Conservation (phyloP, 306 rosid species). For the Vigna nakashimae region DNA sequence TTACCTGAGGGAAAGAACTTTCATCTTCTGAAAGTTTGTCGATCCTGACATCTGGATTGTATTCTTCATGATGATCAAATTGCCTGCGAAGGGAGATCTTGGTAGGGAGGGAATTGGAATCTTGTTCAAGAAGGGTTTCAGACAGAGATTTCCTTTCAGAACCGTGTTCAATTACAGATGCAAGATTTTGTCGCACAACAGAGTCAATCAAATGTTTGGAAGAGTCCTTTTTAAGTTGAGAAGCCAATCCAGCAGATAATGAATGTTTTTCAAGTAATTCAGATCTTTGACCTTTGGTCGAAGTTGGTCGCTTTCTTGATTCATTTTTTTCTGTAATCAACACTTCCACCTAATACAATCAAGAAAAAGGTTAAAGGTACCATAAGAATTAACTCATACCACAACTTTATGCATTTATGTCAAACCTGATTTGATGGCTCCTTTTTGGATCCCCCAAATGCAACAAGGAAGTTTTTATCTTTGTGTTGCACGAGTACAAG, state of each 20-base stretch:
- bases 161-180: slow-evolving; percentile 80
- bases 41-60: slow-evolving; percentile 54
- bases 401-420: neutral
- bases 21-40: slow-evolving; percentile 66
- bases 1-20: slow-evolving; percentile 65
- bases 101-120: slow-evolving; percentile 59
- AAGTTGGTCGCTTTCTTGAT: slow-evolving; percentile 56
- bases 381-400: slow-evolving; percentile 23
- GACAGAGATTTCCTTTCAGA: slow-evolving; percentile 95
- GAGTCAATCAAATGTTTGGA: slow-evolving; percentile 60
- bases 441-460: slow-evolving; percentile 95
- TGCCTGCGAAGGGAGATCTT: slow-evolving; percentile 76
- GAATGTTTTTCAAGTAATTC: slow-evolving; percentile 54
- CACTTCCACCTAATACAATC: slow-evolving; percentile 75
- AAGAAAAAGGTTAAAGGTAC: slow-evolving; percentile 3
- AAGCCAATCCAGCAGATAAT: slow-evolving; percentile 56
- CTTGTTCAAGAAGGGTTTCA: slow-evolving; percentile 60
- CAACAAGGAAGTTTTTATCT: slow-evolving; percentile 91
- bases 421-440: slow-evolving; percentile 94
- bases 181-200: slow-evolving; percentile 64
- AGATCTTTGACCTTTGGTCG: slow-evolving; percentile 57
- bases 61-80: slow-evolving; percentile 75
- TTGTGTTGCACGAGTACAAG: slow-evolving; percentile 79
- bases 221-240: slow-evolving; percentile 62
- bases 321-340: slow-evolving; percentile 75